A percentile compares a stretch with the other conserved stretches of the same genome.
Conservation (phyloP, 805 yeast genomes). For the Torulaspora franciscae region DNA sequence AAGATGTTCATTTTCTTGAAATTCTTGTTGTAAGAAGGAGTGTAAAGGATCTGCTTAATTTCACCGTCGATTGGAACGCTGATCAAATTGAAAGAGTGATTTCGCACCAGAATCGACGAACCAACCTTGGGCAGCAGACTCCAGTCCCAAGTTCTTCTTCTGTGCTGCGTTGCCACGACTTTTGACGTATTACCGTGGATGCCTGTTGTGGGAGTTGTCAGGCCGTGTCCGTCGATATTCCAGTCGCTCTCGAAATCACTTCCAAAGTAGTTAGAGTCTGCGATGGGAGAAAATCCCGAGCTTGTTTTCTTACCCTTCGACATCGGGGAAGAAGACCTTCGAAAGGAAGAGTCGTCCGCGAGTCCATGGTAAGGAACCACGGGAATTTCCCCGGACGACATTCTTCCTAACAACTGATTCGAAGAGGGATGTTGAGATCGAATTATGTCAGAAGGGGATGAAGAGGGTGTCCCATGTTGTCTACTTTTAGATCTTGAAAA, state of each 20-base stretch:
- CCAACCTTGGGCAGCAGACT: slow-evolving; percentile 25
- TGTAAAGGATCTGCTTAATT: slow-evolving; percentile 24
- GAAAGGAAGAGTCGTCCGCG: neutral
- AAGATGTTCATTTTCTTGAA: slow-evolving; percentile 27
- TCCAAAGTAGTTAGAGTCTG: slow-evolving; percentile 8
- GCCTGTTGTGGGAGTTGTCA: slow-evolving; percentile 9
- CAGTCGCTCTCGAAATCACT: slow-evolving; percentile 3
- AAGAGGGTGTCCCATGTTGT: neutral
- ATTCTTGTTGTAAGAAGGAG: slow-evolving; percentile 24
- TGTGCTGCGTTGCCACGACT: slow-evolving; percentile 13
- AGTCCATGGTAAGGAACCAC: slow-evolving; percentile 3
- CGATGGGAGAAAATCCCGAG: slow-evolving; percentile 4
- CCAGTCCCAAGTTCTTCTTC: slow-evolving; percentile 25
- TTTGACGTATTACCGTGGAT: slow-evolving; percentile 20
- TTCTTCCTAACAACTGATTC: neutral
- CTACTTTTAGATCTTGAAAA: neutral
- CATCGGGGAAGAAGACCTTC: slow-evolving; percentile 6
- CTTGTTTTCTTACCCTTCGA: slow-evolving; percentile 4
- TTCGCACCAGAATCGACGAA: slow-evolving; percentile 16
- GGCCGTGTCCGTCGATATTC: slow-evolving; percentile 4
- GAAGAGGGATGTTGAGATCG: neutral
- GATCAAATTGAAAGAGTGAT: slow-evolving; percentile 23
- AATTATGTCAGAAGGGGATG: neutral
- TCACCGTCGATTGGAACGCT: slow-evolving; percentile 25
- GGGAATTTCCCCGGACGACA: slow-evolving; percentile 1